phyloP scores from a whole-genome alignment of 176 grass and related monocot species.

The Pontederia crassipes region DNA sequence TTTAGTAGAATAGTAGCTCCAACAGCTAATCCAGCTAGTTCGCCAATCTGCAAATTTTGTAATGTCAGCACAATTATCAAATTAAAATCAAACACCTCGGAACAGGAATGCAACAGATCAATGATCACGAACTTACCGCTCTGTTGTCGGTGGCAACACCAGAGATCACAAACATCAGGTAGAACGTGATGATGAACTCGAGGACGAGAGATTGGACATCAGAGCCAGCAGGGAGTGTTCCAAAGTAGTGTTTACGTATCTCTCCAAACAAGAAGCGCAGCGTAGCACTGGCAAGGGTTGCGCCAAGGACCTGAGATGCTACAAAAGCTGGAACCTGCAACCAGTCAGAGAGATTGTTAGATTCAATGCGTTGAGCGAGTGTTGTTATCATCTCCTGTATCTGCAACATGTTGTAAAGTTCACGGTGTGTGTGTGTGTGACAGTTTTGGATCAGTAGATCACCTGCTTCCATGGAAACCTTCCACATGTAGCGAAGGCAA shows the following conservation, averaged over 20 bases:
- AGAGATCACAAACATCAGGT: slow-evolving; percentile 89
- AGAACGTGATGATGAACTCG: slow-evolving; percentile 79
- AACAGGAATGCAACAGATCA: too few relatives aligned
- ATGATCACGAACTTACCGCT: slow-evolving; percentile 30
- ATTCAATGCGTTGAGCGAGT: neutral
- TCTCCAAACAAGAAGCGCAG: slow-evolving; percentile 54
- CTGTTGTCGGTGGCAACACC: slow-evolving; percentile 81
- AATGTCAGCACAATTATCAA: neutral
- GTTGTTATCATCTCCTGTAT: neutral
- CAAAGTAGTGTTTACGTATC: slow-evolving; percentile 35
- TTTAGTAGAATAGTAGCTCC: slow-evolving; percentile 66
- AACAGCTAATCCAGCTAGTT: slow-evolving; percentile 60
- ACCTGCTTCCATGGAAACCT: slow-evolving; percentile 97
- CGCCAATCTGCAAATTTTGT: slow-evolving; percentile 39
- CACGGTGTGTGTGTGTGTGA: neutral
- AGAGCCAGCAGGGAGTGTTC: slow-evolving; percentile 48
- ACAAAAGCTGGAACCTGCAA: slow-evolving; percentile 57
- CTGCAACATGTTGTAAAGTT: neutral
- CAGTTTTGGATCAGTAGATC: neutral
- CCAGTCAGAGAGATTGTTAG: neutral
- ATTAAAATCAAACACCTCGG: neutral
- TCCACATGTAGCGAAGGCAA: slow-evolving; percentile 71
- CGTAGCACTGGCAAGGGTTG: slow-evolving; percentile 51
- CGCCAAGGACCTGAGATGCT: slow-evolving; percentile 43
- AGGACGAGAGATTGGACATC: slow-evolving; percentile 46